phyloP scores from a whole-genome alignment of 2,329 filamentous ascomycete genomes.

The Cyphellophora attinorum region DNA sequence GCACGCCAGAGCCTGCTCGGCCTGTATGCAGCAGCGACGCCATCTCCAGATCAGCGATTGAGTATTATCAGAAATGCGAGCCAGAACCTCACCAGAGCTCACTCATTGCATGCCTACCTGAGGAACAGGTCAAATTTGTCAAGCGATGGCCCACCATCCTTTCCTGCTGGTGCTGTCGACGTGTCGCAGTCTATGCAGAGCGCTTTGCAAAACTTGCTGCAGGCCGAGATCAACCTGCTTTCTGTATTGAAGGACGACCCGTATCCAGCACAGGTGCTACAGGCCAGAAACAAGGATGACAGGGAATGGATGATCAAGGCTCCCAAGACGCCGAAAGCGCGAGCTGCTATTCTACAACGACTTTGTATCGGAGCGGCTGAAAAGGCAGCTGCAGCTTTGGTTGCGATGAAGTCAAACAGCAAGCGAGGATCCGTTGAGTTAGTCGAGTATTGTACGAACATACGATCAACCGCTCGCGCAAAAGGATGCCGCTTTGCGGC shows the following conservation, averaged over 20 bases:
- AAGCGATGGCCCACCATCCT: constrained; percentile 32
- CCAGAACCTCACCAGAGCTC: constrained; percentile 66
- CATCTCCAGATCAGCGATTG: constrained; percentile 56
- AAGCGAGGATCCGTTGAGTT: constrained; percentile 56
- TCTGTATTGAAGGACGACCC: constrained; percentile 91
- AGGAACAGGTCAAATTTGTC: constrained; percentile 30
- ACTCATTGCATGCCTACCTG: constrained; percentile 67
- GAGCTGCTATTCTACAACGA: constrained; percentile 77
- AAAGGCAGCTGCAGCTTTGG: constrained; percentile 65
- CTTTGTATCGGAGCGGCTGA: constrained; percentile 82
- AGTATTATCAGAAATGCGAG: constrained; percentile 64
- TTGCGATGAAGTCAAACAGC: constrained; percentile 33
- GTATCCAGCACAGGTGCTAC: constrained; percentile 72
- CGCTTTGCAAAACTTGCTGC: constrained; percentile 47
- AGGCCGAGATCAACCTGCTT: constrained; percentile 82
- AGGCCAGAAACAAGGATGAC: constrained; percentile 71
- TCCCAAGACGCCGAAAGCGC: constrained; percentile 77
- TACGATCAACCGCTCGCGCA: constrained; percentile 65
- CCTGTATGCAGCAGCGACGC: constrained; percentile 58
- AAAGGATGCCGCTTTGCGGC: constrained; percentile 86
- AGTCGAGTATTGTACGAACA: constrained; percentile 63
- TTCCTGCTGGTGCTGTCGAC: constrained; percentile 28
- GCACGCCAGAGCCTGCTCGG: constrained; percentile 64
- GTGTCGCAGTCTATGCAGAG: constrained; percentile 34
- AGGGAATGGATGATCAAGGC: constrained; percentile 96